Percentiles rank a stretch among this genome's conserved stretches.
phyloP scores from a whole-genome alignment of 2,329 filamentous ascomycete genomes.

The Trichoderma sp. region DNA sequence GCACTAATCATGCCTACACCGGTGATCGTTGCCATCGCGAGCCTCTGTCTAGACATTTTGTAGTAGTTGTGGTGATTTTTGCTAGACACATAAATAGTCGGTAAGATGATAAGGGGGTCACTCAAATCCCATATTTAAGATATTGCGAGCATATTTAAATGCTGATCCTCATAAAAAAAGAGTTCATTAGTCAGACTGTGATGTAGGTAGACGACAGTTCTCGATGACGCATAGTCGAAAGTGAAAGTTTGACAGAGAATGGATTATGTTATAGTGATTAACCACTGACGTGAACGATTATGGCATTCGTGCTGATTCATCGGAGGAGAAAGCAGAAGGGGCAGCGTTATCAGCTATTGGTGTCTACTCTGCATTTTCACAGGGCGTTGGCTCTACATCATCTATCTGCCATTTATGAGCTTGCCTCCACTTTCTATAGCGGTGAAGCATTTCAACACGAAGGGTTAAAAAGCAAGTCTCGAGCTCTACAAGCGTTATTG shows the following conservation, averaged over 20 bases:
- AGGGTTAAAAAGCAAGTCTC: no score
- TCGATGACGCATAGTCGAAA: not conserved
- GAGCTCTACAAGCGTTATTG: no score
- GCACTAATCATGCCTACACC: not conserved
- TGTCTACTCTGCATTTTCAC: not conserved
- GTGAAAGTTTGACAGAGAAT: not conserved
- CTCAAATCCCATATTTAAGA: not conserved
- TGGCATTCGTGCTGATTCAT: no score
- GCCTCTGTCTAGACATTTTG: constrained; percentile 31
- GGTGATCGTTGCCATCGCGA: not conserved
- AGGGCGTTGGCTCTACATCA: not conserved
- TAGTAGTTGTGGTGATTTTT: constrained; percentile 33
- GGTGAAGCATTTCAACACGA: no score
- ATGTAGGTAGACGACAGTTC: not conserved
- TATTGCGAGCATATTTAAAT: not conserved
- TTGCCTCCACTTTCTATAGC: no score
- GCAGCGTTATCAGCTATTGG: not conserved
- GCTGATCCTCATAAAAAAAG: not conserved
- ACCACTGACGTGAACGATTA: constrained; percentile 8
- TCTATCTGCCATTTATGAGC: no score
- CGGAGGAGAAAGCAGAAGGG: not conserved
- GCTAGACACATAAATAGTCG: not conserved
- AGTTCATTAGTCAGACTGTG: not conserved
- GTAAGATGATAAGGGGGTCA: not conserved
- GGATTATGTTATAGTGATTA: not conserved